Percentiles rank a stretch among this genome's conserved stretches.
phyloP scores from a whole-genome alignment of 78 protist genomes.

The Dictyostelium capitatum region DNA sequence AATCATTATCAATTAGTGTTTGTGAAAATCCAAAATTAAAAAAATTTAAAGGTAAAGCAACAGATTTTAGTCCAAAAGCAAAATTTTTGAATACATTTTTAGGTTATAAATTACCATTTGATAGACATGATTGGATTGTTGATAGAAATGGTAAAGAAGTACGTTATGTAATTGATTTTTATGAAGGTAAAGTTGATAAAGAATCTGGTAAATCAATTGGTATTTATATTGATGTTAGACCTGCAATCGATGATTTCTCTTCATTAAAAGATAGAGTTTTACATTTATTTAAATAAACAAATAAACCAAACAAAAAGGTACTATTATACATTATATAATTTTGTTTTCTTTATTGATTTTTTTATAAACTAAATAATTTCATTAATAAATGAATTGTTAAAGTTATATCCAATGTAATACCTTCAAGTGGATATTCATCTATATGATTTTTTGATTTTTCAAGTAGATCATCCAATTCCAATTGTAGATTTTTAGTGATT shows the following conservation, averaged over 20 bases:
- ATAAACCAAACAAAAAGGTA: neutral
- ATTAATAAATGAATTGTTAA: slow-evolving; percentile 58
- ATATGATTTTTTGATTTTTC: slow-evolving; percentile 67
- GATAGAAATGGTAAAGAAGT: slow-evolving; percentile 91
- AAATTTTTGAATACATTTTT: slow-evolving; percentile 68
- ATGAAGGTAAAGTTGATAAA: slow-evolving; percentile 64
- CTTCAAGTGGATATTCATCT: slow-evolving; percentile 64
- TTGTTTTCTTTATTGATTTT: neutral
- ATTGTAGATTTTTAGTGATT: slow-evolving; percentile 17
- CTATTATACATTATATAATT: neutral
- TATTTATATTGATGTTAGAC: slow-evolving; percentile 83
- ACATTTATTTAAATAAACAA: slow-evolving; percentile 42
- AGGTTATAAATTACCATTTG: slow-evolving; percentile 90
- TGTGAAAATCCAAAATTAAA: slow-evolving; percentile 70
- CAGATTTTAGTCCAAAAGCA: slow-evolving; percentile 89
- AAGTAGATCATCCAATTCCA: slow-evolving; percentile 38
- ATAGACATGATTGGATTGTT: slow-evolving; percentile 93
- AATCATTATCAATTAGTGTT: neutral
- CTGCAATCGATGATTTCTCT: slow-evolving; percentile 70
- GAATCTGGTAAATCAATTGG: slow-evolving; percentile 66
- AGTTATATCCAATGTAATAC: slow-evolving; percentile 64
- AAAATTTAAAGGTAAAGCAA: slow-evolving; percentile 87
- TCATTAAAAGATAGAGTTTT: slow-evolving; percentile 42
- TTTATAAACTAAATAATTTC: slow-evolving; percentile 66
- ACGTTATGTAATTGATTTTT: slow-evolving; percentile 91